A percentile compares a stretch with the other conserved stretches of the same genome.
These are phyloP conservation scores for Coemansia sp. DNA, from an alignment of 192 early-diverging fungal genomes.

Conservation along the genomic window DNA sequence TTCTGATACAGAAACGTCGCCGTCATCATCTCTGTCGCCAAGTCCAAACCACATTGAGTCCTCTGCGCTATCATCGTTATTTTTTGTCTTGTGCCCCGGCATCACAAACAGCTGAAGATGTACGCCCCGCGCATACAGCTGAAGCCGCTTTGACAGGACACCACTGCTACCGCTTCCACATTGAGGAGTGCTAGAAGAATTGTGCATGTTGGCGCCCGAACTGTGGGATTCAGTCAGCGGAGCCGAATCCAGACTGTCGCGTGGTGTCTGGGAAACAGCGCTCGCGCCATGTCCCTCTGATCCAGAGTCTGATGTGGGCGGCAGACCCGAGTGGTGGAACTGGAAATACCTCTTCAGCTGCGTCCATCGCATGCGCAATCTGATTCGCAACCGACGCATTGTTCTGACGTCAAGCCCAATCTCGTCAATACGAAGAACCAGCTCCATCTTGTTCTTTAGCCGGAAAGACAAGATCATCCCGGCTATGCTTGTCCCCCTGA, in stretches of 20 bases:
- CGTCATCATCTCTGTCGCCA: conserved; percentile 3
- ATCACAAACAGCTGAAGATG: conserved; percentile 34
- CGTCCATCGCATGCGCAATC: conserved; percentile 19
- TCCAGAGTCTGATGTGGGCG: not conserved
- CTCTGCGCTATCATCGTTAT: not conserved
- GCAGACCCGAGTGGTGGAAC: not conserved
- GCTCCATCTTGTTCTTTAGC: conserved; percentile 20
- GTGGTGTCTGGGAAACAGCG: conserved; percentile 7
- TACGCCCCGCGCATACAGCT: conserved; percentile 50
- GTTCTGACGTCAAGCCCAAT: conserved; percentile 51
- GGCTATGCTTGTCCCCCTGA: conserved; percentile 41
- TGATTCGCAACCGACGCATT: conserved; percentile 43
- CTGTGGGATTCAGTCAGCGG: conserved; percentile 5
- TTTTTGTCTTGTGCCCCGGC: conserved; percentile 1
- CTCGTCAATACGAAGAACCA: conserved; percentile 34
- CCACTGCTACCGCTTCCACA: not conserved
- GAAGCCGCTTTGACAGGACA: conserved; percentile 44
- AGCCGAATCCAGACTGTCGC: conserved; percentile 23
- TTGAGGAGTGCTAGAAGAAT: not conserved
- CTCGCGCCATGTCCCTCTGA: not conserved
- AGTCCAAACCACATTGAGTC: conserved; percentile 32
- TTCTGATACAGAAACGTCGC: not conserved
- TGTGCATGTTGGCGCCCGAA: not conserved
- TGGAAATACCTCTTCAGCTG: conserved; percentile 9
- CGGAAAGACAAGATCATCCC: conserved; percentile 30